phyloP scores from a whole-genome alignment of 2,329 filamentous ascomycete genomes.

The Blastomyces silverae region DNA sequence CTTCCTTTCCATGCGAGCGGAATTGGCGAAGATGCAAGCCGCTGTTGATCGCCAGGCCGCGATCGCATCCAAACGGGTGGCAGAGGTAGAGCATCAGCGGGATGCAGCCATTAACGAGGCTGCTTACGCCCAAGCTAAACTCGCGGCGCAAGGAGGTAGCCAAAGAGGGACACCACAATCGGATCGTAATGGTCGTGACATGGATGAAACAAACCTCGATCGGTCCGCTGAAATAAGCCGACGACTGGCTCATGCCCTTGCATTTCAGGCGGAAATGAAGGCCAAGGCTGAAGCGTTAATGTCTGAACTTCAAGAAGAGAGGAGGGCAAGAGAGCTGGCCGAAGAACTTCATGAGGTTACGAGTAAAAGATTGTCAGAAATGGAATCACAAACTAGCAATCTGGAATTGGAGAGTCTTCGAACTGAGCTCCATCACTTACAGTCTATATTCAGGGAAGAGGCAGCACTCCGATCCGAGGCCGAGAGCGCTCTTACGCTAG shows the following conservation, averaged over 20 bases:
- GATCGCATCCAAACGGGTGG: constrained; percentile 78
- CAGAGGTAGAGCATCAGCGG: constrained; percentile 88
- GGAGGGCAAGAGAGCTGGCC: constrained; percentile 69
- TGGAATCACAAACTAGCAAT: constrained; percentile 76
- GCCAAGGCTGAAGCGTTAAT: constrained; percentile 63
- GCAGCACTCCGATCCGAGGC: constrained; percentile 71
- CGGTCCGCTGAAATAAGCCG: constrained; percentile 68
- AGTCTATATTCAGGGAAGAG: constrained; percentile 73
- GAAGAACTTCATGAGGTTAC: constrained; percentile 81
- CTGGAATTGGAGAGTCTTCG: constrained; percentile 80
- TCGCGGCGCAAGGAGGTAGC: constrained; percentile 72
- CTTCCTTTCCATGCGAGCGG: constrained; percentile 80
- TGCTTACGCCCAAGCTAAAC: constrained; percentile 86
- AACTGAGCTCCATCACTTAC: constrained; percentile 72
- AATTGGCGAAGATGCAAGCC: constrained; percentile 80
- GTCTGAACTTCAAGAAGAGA: constrained; percentile 72
- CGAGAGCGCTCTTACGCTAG: constrained; percentile 62
- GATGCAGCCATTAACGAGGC: constrained; percentile 93
- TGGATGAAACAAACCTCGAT: constrained; percentile 53
- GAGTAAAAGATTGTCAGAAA: constrained; percentile 72
- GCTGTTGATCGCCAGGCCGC: constrained; percentile 85
- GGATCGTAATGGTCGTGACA: constrained; percentile 51
- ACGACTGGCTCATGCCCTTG: constrained; percentile 75
- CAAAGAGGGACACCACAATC: constrained; percentile 51
- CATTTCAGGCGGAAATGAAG: constrained; percentile 72